phyloP scores from a whole-genome alignment of 208 protist genomes.

The Leishmania martiniquensis region DNA sequence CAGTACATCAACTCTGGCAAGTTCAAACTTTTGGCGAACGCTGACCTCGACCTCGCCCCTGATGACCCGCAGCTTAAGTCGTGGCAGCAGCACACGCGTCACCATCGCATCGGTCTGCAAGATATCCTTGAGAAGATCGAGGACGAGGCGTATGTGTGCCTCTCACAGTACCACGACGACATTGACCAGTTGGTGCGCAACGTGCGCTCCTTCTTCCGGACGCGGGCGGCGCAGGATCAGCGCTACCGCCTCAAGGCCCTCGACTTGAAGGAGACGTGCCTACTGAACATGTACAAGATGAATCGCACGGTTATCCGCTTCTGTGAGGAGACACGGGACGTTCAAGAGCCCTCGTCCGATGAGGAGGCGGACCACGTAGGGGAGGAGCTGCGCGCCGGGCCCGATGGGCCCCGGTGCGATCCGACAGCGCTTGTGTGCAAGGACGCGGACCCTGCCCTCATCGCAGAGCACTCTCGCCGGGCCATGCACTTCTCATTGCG shows the following conservation, averaged over 20 bases:
- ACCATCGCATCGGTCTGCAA: slow-evolving; percentile 54
- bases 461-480: slow-evolving; percentile 24
- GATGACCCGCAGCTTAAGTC: slow-evolving; percentile 48
- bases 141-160: slow-evolving; percentile 70
- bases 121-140: slow-evolving; percentile 82
- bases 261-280: slow-evolving; percentile 79
- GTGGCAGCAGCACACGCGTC: slow-evolving; percentile 65
- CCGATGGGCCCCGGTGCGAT: background rate
- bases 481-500: slow-evolving; percentile 40
- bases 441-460: slow-evolving; percentile 32
- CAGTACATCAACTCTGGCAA: slow-evolving; percentile 69
- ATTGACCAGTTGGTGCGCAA: slow-evolving; percentile 79
- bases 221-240: slow-evolving; percentile 51
- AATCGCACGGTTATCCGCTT: slow-evolving; percentile 76
- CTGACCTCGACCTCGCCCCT: slow-evolving; percentile 69
- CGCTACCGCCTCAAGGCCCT: slow-evolving; percentile 71
- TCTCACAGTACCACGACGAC: slow-evolving; percentile 91
- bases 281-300: slow-evolving; percentile 86
- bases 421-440: slow-evolving; percentile 19
- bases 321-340: slow-evolving; percentile 73
- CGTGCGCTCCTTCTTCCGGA: slow-evolving; percentile 83
- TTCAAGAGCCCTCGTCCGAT: slow-evolving; percentile 52
- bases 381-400: background rate
- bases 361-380: slow-evolving; percentile 25
- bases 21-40: slow-evolving; percentile 65